Percentiles rank a stretch among this genome's conserved stretches.
Conservation (phyloP, 2,329 filamentous ascomycete genomes). For the Fusarium metavorans region DNA sequence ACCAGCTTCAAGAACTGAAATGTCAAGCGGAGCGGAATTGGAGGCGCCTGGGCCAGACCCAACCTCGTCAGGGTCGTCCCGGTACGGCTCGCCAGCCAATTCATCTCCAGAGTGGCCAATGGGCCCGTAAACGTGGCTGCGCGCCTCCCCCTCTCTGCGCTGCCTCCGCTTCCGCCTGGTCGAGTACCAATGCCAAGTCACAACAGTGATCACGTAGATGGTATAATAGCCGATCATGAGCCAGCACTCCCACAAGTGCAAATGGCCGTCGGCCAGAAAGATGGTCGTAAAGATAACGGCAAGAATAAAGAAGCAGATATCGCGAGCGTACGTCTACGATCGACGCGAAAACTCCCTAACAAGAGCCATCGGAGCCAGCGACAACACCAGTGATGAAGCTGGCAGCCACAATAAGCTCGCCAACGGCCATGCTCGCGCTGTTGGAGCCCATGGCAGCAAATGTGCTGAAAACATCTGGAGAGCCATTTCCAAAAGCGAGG, state of each 20-base stretch:
- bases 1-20: conserved; percentile 58
- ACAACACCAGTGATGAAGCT: conserved; percentile 97
- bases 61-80: conserved; percentile 64
- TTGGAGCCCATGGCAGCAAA: conserved; percentile 98
- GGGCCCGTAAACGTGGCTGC: conserved; percentile 77
- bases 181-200: conserved; percentile 91
- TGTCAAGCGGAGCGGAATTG: conserved; percentile 48
- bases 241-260: conserved; percentile 90
- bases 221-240: conserved; percentile 92
- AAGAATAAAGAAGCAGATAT: conserved; percentile 91
- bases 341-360: conserved; percentile 94
- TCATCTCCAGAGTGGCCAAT: conserved; percentile 65
- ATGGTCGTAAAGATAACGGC: conserved; percentile 88
- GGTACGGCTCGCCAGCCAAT: conserved; percentile 69
- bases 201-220: conserved; percentile 90
- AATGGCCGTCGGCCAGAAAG: conserved; percentile 85
- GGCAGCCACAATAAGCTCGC: conserved; percentile 93
- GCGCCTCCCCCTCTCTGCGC: conserved; percentile 76
- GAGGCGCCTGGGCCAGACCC: conserved; percentile 34
- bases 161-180: conserved; percentile 70
- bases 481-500: conserved; percentile 96
- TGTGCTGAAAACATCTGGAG: conserved; percentile 97
- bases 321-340: conserved; percentile 88
- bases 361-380: conserved; percentile 94
- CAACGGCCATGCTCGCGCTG: conserved; percentile 95